Evolutionary conservation across 208 protist species (phyloP).

Genomic region (Trypanosoma congolense): DNA sequence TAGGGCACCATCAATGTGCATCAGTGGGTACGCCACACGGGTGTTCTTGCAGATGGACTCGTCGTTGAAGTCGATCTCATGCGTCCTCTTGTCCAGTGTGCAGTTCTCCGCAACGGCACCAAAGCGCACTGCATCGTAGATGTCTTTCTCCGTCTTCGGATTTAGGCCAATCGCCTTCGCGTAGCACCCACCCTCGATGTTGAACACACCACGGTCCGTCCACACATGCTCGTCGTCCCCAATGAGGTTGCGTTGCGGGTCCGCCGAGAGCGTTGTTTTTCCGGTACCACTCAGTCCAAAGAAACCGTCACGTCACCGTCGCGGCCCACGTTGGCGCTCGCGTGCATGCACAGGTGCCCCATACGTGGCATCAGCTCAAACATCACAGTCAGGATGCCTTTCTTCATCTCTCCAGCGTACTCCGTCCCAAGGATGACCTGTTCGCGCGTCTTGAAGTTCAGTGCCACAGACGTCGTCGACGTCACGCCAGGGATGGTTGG

Average conservation of each 20-base stretch:
- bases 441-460: constrained; percentile 84
- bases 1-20: constrained; percentile 92
- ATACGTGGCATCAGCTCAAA: constrained; percentile 93
- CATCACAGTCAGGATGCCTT: constrained; percentile 96
- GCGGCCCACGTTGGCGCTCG: constrained; percentile 85
- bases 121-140: constrained; percentile 86
- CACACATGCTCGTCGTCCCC: constrained; percentile 93
- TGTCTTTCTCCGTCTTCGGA: constrained; percentile 88
- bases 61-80: constrained; percentile 92
- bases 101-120: constrained; percentile 89
- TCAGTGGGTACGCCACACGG: constrained; percentile 92
- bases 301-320: constrained; percentile 76
- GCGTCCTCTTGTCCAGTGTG: constrained; percentile 43
- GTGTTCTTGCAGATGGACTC: constrained; percentile 95
- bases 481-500: constrained; percentile 81
- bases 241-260: constrained; percentile 81
- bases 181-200: constrained; percentile 93
- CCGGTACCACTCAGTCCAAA: constrained; percentile 90
- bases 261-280: constrained; percentile 91
- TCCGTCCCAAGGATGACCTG: constrained; percentile 94
- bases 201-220: constrained; percentile 86
- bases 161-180: constrained; percentile 89
- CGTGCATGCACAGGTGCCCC: constrained; percentile 92
- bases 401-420: constrained; percentile 98
- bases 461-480: constrained; percentile 58